A percentile compares a stretch with the other conserved stretches of the same genome.
Conservation (phyloP, 495 filamentous ascomycete species). For the Xylaria cubensis region DNA sequence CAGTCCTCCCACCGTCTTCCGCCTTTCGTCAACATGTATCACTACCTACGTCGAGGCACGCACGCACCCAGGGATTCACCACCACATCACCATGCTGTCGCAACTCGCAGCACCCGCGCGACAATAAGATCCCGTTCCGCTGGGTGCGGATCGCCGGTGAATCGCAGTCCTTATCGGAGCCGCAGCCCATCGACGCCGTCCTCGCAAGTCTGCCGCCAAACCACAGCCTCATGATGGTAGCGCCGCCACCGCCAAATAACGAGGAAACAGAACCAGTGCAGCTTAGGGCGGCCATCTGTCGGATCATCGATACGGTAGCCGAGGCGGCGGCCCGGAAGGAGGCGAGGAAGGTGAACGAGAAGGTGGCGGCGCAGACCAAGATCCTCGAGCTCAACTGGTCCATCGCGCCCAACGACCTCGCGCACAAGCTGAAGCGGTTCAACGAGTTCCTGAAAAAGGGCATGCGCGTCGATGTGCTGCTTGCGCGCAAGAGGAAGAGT, state of each 20-base stretch:
- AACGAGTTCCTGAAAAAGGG: conserved; percentile 69
- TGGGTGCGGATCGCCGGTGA: conserved; percentile 62
- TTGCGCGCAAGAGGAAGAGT: conserved; percentile 53
- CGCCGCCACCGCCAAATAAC: conserved; percentile 35
- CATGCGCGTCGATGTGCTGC: conserved; percentile 64
- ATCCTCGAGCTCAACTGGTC: conserved; percentile 87
- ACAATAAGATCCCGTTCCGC: conserved; percentile 61
- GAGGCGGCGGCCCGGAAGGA: conserved; percentile 32
- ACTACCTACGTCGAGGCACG: not conserved
- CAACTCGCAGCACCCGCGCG: conserved; percentile 42
- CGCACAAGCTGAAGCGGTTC: conserved; percentile 65
- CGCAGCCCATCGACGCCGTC: conserved; percentile 48
- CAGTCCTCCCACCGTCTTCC: not conserved
- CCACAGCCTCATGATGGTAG: conserved; percentile 66
- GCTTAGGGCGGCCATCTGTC: conserved; percentile 64
- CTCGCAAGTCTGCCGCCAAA: conserved; percentile 58
- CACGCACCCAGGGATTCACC: not conserved
- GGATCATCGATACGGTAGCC: conserved; percentile 60
- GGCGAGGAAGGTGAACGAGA: conserved; percentile 33
- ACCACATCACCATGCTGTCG: conserved; percentile 19
- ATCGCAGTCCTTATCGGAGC: conserved; percentile 54
- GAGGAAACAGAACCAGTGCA: not conserved
- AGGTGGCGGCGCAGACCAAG: conserved; percentile 56
- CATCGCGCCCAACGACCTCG: conserved; percentile 71
- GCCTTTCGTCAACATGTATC: not conserved